Evolutionary conservation across 139 green algal genomes (phyloP).

Genomic region (Pycnococcus provasolii): DNA sequence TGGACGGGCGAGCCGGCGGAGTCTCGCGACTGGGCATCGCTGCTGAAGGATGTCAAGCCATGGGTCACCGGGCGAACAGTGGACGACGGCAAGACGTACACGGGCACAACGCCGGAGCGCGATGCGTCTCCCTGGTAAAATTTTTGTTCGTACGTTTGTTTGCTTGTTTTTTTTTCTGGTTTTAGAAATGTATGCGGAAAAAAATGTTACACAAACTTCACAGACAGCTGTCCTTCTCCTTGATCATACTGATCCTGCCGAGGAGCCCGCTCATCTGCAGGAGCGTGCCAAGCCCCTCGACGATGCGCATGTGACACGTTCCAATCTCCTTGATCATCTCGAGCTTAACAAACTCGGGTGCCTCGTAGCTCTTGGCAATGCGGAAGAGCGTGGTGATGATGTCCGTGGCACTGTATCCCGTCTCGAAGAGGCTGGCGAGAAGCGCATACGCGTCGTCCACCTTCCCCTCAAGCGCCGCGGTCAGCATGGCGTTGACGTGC

Average conservation of each 20-base stretch:
- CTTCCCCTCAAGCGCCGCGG: constrained; percentile 48
- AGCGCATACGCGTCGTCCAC: constrained; percentile 67
- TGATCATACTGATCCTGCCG: constrained; percentile 71
- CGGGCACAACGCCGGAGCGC: no score
- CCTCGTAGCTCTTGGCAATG: constrained; percentile 54
- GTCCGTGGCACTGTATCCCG: constrained; percentile 79
- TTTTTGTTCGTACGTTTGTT: no score
- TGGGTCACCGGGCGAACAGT: no score
- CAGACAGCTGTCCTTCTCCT: neutral
- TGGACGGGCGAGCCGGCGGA: constrained; percentile 14
- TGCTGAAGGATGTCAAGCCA: no score
- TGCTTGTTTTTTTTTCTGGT: neutral
- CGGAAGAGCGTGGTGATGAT: constrained; percentile 95
- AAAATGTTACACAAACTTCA: no score
- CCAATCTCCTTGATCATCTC: constrained; percentile 91
- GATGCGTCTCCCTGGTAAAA: no score
- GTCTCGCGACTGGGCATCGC: no score
- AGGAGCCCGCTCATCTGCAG: constrained; percentile 87
- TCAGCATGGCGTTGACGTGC: constrained; percentile 63
- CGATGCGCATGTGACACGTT: constrained; percentile 85
- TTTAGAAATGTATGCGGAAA: no score
- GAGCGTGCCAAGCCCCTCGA: constrained; percentile 65
- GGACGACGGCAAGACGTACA: no score
- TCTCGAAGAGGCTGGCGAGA: constrained; percentile 69
- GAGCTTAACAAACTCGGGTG: constrained; percentile 86